Percentiles rank a stretch among this genome's conserved stretches.
Conservation (phyloP, 2,329 filamentous ascomycete species). For the Beauveria sp. region DNA sequence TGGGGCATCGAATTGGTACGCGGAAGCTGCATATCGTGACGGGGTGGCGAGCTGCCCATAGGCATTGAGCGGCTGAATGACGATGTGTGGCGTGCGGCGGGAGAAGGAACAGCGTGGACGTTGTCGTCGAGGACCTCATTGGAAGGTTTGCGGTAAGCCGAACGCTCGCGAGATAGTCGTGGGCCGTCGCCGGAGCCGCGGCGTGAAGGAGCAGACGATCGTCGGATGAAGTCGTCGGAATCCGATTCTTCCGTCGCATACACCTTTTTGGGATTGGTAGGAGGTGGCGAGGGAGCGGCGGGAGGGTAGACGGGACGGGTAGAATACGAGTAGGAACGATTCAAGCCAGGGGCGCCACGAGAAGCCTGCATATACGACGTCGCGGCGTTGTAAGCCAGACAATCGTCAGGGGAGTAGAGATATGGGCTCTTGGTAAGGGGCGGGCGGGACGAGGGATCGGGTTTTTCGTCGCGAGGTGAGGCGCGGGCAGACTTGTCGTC, state of each 20-base stretch:
- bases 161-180: slow-evolving; percentile 19
- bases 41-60: slow-evolving; percentile 26
- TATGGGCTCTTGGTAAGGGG: background rate
- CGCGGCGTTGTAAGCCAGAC: background rate
- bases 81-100: slow-evolving; percentile 22
- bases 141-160: slow-evolving; percentile 23
- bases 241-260: slow-evolving; percentile 21
- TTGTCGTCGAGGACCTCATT: slow-evolving; percentile 26
- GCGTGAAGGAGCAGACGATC: slow-evolving; percentile 26
- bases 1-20: slow-evolving; percentile 31
- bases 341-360: slow-evolving; percentile 16
- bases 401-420: slow-evolving; percentile 9
- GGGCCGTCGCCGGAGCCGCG: slow-evolving; percentile 25
- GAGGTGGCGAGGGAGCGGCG: slow-evolving; percentile 29
- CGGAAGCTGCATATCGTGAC: slow-evolving; percentile 21
- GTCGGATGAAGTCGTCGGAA: slow-evolving; percentile 23
- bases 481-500: slow-evolving; percentile 17
- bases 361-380: slow-evolving; percentile 12
- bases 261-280: slow-evolving; percentile 18
- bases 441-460: slow-evolving; percentile 9
- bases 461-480: slow-evolving; percentile 8
- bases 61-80: slow-evolving; percentile 19
- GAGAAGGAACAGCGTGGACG: slow-evolving; percentile 21
- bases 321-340: slow-evolving; percentile 17
- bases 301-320: slow-evolving; percentile 23